Evolutionary conservation across 2,329 filamentous ascomycete species (phyloP).

Genomic region (Aspergillus awamori): DNA sequence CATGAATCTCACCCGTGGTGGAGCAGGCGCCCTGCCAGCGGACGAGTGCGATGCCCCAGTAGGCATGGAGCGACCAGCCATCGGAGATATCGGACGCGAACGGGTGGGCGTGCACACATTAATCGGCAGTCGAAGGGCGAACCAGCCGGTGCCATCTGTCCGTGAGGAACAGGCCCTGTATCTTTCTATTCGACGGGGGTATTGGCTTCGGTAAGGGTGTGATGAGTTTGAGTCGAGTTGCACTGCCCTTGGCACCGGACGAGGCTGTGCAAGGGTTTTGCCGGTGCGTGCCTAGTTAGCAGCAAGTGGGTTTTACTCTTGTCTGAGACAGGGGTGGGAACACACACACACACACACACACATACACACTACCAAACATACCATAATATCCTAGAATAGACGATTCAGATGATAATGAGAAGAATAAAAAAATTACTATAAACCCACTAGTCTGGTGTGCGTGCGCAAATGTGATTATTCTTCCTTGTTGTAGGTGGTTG

Average conservation of each 20-base stretch:
- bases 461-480: too few relatives aligned
- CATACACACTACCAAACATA: neutral
- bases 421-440: too few relatives aligned
- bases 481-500: too few relatives aligned
- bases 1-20: constrained; percentile 11
- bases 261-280: neutral
- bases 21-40: neutral
- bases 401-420: neutral
- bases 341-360: neutral
- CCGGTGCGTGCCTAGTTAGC: neutral
- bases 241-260: neutral
- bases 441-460: too few relatives aligned
- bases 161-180: constrained; percentile 34
- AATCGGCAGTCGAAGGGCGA: constrained; percentile 11
- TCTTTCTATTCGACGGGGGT: constrained; percentile 30
- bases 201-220: constrained; percentile 28
- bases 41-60: constrained; percentile 3
- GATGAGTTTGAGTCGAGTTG: neutral
- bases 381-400: constrained; percentile 1
- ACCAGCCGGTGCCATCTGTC: constrained; percentile 27
- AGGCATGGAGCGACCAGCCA: constrained; percentile 20
- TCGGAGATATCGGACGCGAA: constrained; percentile 17
- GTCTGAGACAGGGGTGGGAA: neutral
- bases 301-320: too few relatives aligned
- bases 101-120: constrained; percentile 14